Base-by-base conservation (phyloP, 75 land plant species). In the Picea glauca region DNA sequence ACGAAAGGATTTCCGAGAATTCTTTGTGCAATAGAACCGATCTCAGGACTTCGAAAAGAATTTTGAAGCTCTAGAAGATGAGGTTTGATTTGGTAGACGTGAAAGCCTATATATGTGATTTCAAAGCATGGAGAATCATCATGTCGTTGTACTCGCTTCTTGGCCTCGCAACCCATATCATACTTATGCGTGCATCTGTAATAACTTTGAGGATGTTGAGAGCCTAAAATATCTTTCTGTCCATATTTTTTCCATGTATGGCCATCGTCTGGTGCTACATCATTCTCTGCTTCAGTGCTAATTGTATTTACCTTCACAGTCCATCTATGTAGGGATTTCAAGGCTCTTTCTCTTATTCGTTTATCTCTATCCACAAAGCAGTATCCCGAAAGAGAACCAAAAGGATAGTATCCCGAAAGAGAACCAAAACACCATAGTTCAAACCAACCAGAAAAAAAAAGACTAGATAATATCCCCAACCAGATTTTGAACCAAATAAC, bases 191-290 rank as follows among this genome's bases (percentile, higher is more conserved):
- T 91, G 87, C 93, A 91, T 57, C 91, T 86, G 68, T 78, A 91
- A 76, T 91, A 91, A 79, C 76, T 84, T 79, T 91, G 88, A 13
- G 94, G 96, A 83, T 80, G 79, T 79, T 80, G 84, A 3, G 94
- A 86, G 76, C 93, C 94, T 7, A 91, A 88, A 20, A 93, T 93
- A 80, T 93, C 93, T 59, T 93, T 93, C 78, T 93, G 96, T 1
- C 96, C 96, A 79, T 93, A 93, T 58, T 93, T 93, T 77, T 93
- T 85, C 96, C 96, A 93, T 50, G 87, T 89, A 75, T 89, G 81
- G 21, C 96, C 94, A 80, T 93, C 96, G 43, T 91, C 93, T 58
- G 76, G 78, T 8, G 90, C 89, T n/a, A 80, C 87, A 76, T 89
- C 93, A 12, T 81, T 58, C 13, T 87, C 87, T 40, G 35, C 77